These are phyloP conservation scores for Fusarium coffeatum DNA, from an alignment of 2,329 filamentous ascomycete species.

Conservation along the genomic window DNA sequence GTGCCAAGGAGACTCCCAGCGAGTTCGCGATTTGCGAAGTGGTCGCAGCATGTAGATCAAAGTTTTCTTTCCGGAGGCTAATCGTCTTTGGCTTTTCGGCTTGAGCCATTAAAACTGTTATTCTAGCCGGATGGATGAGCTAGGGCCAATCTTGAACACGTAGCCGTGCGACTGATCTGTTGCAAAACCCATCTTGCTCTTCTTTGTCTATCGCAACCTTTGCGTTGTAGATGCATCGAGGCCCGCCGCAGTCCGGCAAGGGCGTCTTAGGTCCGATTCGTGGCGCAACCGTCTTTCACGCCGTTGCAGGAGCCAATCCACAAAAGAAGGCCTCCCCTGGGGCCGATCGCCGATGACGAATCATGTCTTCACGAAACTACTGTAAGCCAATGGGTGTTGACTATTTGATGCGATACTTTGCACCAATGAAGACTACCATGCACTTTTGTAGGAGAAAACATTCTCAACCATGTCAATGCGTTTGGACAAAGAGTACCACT, in stretches of 20 bases:
- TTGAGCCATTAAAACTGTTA: conserved; percentile 12
- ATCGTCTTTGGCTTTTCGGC: background rate
- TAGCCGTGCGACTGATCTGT: conserved; percentile 31
- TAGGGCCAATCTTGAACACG: conserved; percentile 16
- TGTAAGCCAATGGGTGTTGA: conserved; percentile 13
- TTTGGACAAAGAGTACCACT: background rate
- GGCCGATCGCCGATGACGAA: conserved; percentile 37
- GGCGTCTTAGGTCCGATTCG: conserved; percentile 29
- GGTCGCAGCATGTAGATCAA: conserved; percentile 20
- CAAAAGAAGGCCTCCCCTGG: conserved; percentile 20
- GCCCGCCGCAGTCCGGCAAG: conserved; percentile 28
- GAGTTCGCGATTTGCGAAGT: conserved; percentile 24
- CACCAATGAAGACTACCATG: background rate
- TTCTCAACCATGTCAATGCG: background rate
- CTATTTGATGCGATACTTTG: background rate
- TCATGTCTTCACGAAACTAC: conserved; percentile 9
- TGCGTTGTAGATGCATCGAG: conserved; percentile 6
- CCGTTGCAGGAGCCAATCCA: conserved; percentile 25
- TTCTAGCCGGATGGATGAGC: background rate
- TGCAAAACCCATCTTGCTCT: conserved; percentile 1
- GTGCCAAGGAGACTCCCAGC: conserved; percentile 24
- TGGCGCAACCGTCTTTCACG: conserved; percentile 31
- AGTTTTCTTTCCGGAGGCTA: conserved; percentile 15
- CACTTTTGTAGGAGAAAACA: conserved; percentile 5
- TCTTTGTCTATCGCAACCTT: conserved; percentile 5